These are phyloP conservation scores for Trichoderma afroharzianum DNA, from an alignment of 2,329 filamentous ascomycete genomes.

Conservation along the genomic window DNA sequence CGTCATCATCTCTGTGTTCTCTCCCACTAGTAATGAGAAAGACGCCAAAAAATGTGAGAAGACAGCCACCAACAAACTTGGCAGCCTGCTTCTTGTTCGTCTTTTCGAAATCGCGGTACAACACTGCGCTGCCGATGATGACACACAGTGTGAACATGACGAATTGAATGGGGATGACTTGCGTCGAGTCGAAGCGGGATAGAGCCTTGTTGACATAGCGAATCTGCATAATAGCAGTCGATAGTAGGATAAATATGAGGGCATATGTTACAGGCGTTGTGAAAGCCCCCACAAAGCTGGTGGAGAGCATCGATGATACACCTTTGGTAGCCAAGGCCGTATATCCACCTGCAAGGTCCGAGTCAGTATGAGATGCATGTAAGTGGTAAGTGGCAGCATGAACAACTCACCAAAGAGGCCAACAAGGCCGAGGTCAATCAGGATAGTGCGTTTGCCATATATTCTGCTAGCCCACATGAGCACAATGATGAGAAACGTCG, in stretches of 20 bases:
- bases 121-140: slow-evolving; percentile 85
- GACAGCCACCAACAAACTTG: slow-evolving; percentile 88
- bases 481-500: slow-evolving; percentile 65
- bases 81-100: slow-evolving; percentile 67
- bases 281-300: slow-evolving; percentile 82
- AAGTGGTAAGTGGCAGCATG: background rate
- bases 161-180: slow-evolving; percentile 97
- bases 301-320: slow-evolving; percentile 90
- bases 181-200: slow-evolving; percentile 92
- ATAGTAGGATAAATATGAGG: slow-evolving; percentile 73
- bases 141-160: slow-evolving; percentile 95
- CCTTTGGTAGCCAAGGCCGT: slow-evolving; percentile 97
- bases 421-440: slow-evolving; percentile 91
- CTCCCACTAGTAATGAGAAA: slow-evolving; percentile 92
- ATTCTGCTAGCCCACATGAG: slow-evolving; percentile 79
- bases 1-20: slow-evolving; percentile 55
- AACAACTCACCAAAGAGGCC: slow-evolving; percentile 75
- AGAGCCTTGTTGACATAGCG: slow-evolving; percentile 87
- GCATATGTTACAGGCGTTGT: slow-evolving; percentile 89
- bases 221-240: slow-evolving; percentile 92
- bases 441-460: slow-evolving; percentile 80
- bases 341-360: slow-evolving; percentile 65
- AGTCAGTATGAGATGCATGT: background rate
- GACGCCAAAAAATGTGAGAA: slow-evolving; percentile 92
- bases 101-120: slow-evolving; percentile 93